These are phyloP conservation scores for Antitrichia curtipendula DNA, from an alignment of 225 moss, liverwort and hornwort species.

Conservation along the genomic window DNA sequence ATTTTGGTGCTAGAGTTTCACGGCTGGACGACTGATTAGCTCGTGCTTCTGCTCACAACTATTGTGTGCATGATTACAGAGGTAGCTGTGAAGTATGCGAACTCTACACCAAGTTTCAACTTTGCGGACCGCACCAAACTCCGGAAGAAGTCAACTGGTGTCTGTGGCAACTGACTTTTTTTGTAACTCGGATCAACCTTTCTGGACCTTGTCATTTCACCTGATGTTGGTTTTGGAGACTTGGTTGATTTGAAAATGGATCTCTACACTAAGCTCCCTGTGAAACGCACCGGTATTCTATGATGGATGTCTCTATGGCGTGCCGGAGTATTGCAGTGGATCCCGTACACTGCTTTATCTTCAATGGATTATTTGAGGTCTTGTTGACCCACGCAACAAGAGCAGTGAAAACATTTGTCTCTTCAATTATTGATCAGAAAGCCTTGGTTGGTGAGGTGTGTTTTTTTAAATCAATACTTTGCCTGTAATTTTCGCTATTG, in stretches of 20 bases:
- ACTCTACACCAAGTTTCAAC: not conserved
- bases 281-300: not conserved
- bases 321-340: not conserved
- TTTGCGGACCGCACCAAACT: not conserved
- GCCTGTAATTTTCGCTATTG: not conserved
- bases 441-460: not conserved
- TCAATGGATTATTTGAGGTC: not conserved
- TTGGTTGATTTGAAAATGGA: not conserved
- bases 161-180: not conserved
- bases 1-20: not conserved
- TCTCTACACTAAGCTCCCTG: too few species aligned
- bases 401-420: not conserved
- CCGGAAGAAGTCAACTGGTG: too few species aligned
- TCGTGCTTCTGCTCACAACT: not conserved
- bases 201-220: not conserved
- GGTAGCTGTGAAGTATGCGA: too few species aligned
- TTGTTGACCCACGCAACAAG: accelerated
- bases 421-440: not conserved
- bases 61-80: not conserved
- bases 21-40: not conserved
- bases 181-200: not conserved
- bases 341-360: too few species aligned
- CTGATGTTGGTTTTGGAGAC: not conserved
- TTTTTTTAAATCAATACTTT: not conserved
- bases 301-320: too few species aligned